A percentile compares a stretch with the other conserved stretches of the same genome.
Conservation (phyloP, 192 early-diverging fungal species). For the Anaeromyces robustus region DNA sequence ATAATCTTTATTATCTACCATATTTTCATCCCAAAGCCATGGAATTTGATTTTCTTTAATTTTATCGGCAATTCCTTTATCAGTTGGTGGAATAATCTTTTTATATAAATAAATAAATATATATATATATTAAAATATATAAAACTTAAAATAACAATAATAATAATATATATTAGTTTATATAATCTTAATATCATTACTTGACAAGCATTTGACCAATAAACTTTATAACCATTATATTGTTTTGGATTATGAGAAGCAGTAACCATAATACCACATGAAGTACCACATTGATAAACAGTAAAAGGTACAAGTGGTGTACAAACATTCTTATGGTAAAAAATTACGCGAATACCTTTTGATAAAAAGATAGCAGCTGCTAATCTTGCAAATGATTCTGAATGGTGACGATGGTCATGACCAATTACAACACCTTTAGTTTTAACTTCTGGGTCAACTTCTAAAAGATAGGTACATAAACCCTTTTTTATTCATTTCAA, state of each 20-base stretch:
- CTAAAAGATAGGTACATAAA: constrained; percentile 48
- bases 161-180: no score
- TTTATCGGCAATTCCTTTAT: constrained; percentile 55
- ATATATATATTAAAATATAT: no score
- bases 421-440: constrained; percentile 76
- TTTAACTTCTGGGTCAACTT: constrained; percentile 32
- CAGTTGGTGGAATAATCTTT: constrained; percentile 82
- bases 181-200: no score
- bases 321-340: constrained; percentile 54
- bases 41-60: constrained; percentile 53
- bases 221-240: neutral
- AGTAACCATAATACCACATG: constrained; percentile 89
- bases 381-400: constrained; percentile 58
- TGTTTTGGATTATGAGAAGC: constrained; percentile 51
- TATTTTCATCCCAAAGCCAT: constrained; percentile 48
- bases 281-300: constrained; percentile 50
- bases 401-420: constrained; percentile 87
- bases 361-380: constrained; percentile 69
- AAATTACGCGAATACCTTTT: constrained; percentile 64
- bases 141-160: no score
- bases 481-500: constrained; percentile 23
- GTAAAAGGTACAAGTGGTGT: constrained; percentile 84
- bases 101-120: constrained; percentile 21
- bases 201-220: neutral
- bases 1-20: constrained; percentile 27